phyloP scores from a whole-genome alignment of 2,329 filamentous ascomycete species.

The Alternaria arborescens region DNA sequence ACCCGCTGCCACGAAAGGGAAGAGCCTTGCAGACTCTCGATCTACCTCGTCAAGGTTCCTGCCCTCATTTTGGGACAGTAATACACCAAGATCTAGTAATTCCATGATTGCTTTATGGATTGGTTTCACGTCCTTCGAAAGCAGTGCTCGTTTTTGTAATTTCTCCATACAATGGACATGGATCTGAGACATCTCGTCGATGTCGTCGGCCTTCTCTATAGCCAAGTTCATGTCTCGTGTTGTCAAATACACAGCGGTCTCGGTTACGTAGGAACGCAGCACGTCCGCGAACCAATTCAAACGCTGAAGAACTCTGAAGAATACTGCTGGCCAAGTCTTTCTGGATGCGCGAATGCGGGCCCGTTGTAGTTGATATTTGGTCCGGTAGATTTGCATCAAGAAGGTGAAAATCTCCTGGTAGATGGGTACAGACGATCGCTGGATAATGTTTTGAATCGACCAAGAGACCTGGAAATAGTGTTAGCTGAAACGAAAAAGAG shows the following conservation, averaged over 20 bases:
- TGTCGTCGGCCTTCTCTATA: slow-evolving; percentile 70
- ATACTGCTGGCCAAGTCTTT: slow-evolving; percentile 9
- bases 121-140: slow-evolving; percentile 72
- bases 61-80: slow-evolving; percentile 69
- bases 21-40: slow-evolving; percentile 69
- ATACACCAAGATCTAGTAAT: slow-evolving; percentile 77
- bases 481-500: not conserved
- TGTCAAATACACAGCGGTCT: slow-evolving; percentile 72
- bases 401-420: slow-evolving; percentile 80
- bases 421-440: slow-evolving; percentile 66
- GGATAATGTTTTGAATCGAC: slow-evolving; percentile 76
- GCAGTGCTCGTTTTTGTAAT: slow-evolving; percentile 73
- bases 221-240: slow-evolving; percentile 64
- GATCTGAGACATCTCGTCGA: slow-evolving; percentile 80
- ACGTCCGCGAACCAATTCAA: slow-evolving; percentile 81
- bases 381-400: slow-evolving; percentile 78
- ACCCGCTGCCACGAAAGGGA: slow-evolving; percentile 76
- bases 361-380: slow-evolving; percentile 71
- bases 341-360: slow-evolving; percentile 36
- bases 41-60: slow-evolving; percentile 57
- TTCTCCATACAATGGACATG: slow-evolving; percentile 71
- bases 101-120: slow-evolving; percentile 78
- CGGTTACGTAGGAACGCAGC: slow-evolving; percentile 78
- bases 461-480: slow-evolving; percentile 55
- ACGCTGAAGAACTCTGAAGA: slow-evolving; percentile 69